Conservation (phyloP, 2,329 filamentous ascomycete species). For the Calonectria fujianensis region DNA sequence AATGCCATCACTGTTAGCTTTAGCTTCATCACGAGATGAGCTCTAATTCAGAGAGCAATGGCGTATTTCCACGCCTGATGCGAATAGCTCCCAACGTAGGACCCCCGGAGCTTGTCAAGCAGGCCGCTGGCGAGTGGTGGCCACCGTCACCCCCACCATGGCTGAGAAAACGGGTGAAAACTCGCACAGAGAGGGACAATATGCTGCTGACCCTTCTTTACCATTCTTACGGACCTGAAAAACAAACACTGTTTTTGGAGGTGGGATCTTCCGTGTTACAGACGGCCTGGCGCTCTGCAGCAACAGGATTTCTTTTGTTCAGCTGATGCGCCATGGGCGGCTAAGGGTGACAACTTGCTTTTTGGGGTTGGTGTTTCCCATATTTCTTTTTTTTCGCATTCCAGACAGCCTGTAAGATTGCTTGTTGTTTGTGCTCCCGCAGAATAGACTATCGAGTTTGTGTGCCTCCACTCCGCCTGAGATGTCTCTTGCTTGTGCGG, state of each 20-base stretch:
- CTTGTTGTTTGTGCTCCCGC: constrained; percentile 18
- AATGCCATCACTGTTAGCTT: not conserved
- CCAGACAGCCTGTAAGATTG: not conserved
- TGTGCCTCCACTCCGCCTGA: not conserved
- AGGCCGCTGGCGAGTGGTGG: not conserved
- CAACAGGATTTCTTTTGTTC: constrained; percentile 2
- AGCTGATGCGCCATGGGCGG: constrained; percentile 28
- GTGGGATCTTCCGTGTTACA: constrained; percentile 2
- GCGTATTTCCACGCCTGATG: too few relatives aligned
- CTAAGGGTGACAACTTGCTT: constrained; percentile 31
- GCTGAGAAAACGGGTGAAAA: not conserved
- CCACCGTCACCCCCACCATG: not conserved
- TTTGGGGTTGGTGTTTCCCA: constrained; percentile 4
- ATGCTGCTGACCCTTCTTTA: not conserved
- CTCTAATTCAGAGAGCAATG: not conserved
- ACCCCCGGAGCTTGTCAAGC: not conserved
- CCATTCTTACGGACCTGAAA: not conserved
- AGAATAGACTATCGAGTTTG: not conserved
- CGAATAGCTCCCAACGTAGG: not conserved
- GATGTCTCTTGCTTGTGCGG: not conserved
- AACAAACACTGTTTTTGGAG: not conserved
- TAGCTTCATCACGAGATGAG: not conserved
- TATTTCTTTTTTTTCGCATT: constrained; percentile 25
- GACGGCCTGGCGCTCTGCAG: not conserved
- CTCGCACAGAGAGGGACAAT: too few relatives aligned